Conservation (phyloP, 768 basidiomycete species). For the Pilatotrama ljubarskyi region DNA sequence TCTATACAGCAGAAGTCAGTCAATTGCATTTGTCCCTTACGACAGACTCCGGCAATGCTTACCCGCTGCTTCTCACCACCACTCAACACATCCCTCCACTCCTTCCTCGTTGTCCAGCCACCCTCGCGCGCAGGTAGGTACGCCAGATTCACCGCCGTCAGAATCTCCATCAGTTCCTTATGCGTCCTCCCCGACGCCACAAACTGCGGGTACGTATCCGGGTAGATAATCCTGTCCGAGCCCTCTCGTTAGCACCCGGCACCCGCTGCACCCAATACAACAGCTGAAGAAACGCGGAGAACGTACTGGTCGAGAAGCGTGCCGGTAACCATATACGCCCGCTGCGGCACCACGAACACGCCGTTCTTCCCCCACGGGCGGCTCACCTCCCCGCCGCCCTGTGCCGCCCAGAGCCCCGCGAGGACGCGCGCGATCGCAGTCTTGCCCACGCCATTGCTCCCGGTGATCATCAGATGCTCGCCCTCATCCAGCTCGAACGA, state of each 20-base stretch:
- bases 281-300: too few relatives aligned
- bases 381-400: slow-evolving; percentile 34
- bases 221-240: slow-evolving; percentile 71
- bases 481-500: slow-evolving; percentile 62
- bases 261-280: too few relatives aligned
- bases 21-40: background rate
- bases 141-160: slow-evolving; percentile 79
- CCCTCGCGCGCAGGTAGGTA: slow-evolving; percentile 89
- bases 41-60: slow-evolving; percentile 21
- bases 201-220: slow-evolving; percentile 79
- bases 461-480: slow-evolving; percentile 92
- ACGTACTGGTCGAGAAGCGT: slow-evolving; percentile 81
- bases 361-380: slow-evolving; percentile 46
- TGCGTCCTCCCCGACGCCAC: slow-evolving; percentile 58
- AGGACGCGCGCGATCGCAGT: slow-evolving; percentile 86
- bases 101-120: slow-evolving; percentile 85
- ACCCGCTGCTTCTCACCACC: slow-evolving; percentile 97
- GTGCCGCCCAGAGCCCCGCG: slow-evolving; percentile 84
- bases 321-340: slow-evolving; percentile 90
- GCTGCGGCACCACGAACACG: slow-evolving; percentile 87
- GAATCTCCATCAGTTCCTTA: slow-evolving; percentile 70
- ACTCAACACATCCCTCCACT: slow-evolving; percentile 94
- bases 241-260: background rate
- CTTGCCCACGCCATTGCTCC: slow-evolving; percentile 91
- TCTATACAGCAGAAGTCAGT: slow-evolving; percentile 43